phyloP scores from a whole-genome alignment of 805 yeast genomes.

The Teunomyces kruisii region DNA sequence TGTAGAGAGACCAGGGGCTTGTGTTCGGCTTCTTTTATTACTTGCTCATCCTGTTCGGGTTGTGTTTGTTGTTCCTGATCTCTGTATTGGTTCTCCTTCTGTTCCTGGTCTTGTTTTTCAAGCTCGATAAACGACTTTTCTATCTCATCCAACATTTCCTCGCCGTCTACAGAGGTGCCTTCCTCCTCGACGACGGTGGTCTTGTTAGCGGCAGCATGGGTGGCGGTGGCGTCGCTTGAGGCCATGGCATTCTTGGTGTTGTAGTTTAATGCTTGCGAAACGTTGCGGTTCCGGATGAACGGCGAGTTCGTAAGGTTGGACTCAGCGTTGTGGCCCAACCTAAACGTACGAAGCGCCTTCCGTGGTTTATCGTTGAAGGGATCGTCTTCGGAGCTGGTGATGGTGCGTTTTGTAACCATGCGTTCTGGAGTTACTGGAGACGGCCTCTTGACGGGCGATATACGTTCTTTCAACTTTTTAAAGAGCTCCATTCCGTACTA shows the following conservation, averaged over 20 bases:
- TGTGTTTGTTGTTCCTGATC: neutral
- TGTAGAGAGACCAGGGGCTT: neutral
- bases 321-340: neutral
- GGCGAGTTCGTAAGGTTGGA: neutral
- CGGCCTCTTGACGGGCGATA: constrained; percentile 17
- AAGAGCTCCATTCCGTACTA: constrained; percentile 9
- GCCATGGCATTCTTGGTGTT: neutral
- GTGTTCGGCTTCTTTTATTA: neutral
- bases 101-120: neutral
- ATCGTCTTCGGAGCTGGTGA: constrained; percentile 18
- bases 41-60: neutral
- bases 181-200: neutral
- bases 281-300: constrained; percentile 18
- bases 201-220: neutral
- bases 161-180: constrained; percentile 4
- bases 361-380: constrained; percentile 26
- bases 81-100: neutral
- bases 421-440: neutral
- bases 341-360: constrained; percentile 3
- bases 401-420: constrained; percentile 12
- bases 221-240: neutral
- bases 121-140: neutral
- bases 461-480: constrained; percentile 22
- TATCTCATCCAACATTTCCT: constrained; percentile 1
- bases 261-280: constrained; percentile 10